Conservation (phyloP, 1,284 basidiomycete species). For the Stygiomarasmius scandens region DNA sequence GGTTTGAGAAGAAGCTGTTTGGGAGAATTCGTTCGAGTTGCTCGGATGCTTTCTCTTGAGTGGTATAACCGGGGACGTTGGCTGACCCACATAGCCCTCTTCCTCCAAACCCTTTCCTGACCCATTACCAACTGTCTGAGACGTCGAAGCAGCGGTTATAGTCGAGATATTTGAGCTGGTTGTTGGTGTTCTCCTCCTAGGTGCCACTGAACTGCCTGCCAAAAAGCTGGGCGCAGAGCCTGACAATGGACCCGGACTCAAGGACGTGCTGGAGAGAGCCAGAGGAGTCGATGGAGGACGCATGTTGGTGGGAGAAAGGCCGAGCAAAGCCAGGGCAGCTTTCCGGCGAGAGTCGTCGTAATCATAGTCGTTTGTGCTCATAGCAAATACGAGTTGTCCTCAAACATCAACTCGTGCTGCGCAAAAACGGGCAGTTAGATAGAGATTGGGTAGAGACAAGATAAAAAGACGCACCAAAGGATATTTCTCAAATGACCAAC, state of each 20-base stretch:
- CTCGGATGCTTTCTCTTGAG: slow-evolving; percentile 2
- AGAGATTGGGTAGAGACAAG: background rate
- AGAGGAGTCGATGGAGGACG: background rate
- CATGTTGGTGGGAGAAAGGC: background rate
- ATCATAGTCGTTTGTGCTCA: background rate
- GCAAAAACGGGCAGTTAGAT: background rate
- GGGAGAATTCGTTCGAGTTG: background rate
- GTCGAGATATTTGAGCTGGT: background rate
- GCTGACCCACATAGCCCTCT: background rate
- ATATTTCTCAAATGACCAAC: background rate
- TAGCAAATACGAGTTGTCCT: background rate
- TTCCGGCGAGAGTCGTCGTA: background rate
- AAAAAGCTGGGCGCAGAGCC: background rate
- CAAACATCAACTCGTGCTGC: background rate
- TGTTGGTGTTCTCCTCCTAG: background rate
- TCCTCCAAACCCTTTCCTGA: background rate
- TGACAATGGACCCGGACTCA: background rate
- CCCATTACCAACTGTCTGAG: background rate
- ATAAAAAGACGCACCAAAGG: background rate
- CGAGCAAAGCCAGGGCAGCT: background rate
- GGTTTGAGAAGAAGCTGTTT: background rate
- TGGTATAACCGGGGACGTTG: background rate
- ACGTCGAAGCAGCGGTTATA: background rate
- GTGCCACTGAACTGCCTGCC: background rate
- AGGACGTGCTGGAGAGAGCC: background rate